Evolutionary conservation across 305 asterid genomes (phyloP).

Genomic region (Solanum chacoense): DNA sequence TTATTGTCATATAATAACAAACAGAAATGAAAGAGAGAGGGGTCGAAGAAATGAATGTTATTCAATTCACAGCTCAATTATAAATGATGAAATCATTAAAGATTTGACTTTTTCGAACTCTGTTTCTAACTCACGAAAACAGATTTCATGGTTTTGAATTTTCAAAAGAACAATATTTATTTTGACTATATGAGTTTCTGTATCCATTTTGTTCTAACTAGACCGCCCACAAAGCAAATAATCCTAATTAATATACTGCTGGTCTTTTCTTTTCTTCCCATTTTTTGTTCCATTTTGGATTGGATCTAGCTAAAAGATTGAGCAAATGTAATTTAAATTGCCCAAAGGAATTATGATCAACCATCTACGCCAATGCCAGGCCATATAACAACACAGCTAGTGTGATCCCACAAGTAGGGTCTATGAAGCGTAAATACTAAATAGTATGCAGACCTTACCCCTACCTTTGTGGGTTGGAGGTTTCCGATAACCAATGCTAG

Average conservation of each 20-base stretch:
- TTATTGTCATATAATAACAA: neutral
- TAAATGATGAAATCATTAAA: neutral
- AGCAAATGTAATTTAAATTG: neutral
- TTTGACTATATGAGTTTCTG: neutral
- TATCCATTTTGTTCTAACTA: neutral
- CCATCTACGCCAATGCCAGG: neutral
- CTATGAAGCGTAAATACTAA: neutral
- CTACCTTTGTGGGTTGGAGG: too few relatives aligned
- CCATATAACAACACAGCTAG: neutral
- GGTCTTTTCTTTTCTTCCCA: neutral
- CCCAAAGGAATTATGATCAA: neutral
- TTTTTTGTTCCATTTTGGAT: neutral
- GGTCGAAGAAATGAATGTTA: neutral
- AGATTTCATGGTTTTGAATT: neutral
- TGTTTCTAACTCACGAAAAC: fast-evolving
- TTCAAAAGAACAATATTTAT: neutral
- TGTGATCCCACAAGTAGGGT: neutral
- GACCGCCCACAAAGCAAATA: neutral
- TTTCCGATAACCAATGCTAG: too few relatives aligned
- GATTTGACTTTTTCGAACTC: neutral
- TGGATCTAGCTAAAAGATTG: neutral
- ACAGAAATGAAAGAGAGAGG: neutral
- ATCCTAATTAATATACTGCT: neutral
- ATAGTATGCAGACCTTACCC: neutral
- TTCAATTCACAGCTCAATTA: neutral